Evolutionary conservation across 768 basidiomycete genomes (phyloP), one percentile per base, ranked within the genome.

Genomic region (Termitomyces sp.): DNA sequence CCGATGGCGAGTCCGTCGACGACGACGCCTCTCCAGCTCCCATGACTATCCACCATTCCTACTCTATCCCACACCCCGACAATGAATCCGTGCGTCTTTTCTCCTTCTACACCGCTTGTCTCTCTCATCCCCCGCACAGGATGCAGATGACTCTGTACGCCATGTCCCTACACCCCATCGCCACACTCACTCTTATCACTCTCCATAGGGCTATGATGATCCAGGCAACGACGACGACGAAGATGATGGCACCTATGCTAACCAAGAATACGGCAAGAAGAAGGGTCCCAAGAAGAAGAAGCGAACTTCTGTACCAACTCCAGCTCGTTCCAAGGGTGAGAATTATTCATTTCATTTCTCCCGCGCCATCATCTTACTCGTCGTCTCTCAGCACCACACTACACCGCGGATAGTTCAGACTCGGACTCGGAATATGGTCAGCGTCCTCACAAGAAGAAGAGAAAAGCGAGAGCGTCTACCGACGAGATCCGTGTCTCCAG

Each of bases 391-490:
- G 77, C 69, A 55, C 70, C 78, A 56, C 86, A 85, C 44, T 82
- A 80, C 53, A 66, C 77, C 27, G 79, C 80, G 40, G 54, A 76
- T 73, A 40, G 49, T n/a, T 89, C 89, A 42, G 89, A 91, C 70
- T 91, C 89, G 12, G 90, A 90, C 69, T 92, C 90, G 3, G 91
- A 94, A 63, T 94, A 92, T 63, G 91, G 89, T 41, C 81, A 88
- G 31, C 86, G 88, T 53, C 82, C 91, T 39, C 75, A 76, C 61
- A 91, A 90, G 80, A 91, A 88, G 76, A 93, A 91, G 80, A 91
- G 87, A 75, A 84, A 80, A 64, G 70, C 73, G 56, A 79, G 72
- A 53, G 66, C 73, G 33, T 77, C 84, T 15, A 76, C 74, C 15
- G 87, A 89, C 58, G 91, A 93, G 68, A 71, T 92, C 48, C 89